phyloP scores from a whole-genome alignment of 2,329 filamentous ascomycete species.

The Aspergillus fumigatiaffinis region DNA sequence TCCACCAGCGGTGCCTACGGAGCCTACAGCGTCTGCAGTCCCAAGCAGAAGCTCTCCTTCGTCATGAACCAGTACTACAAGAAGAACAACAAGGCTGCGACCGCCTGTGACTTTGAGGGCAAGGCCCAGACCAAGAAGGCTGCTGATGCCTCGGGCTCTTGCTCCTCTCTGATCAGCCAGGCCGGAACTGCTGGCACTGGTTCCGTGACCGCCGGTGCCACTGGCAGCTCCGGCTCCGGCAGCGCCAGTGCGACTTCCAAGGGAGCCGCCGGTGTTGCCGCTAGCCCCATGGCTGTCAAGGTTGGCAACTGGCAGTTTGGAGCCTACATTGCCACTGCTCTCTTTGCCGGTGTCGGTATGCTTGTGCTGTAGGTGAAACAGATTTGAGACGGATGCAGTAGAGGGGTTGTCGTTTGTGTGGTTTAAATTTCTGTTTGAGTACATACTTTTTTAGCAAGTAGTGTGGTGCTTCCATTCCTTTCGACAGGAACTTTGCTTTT shows the following conservation, averaged over 20 bases:
- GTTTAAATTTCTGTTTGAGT: not conserved
- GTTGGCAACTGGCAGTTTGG: conserved; percentile 41
- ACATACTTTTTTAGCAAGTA: conserved; percentile 5
- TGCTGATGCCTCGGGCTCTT: conserved; percentile 30
- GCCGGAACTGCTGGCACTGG: conserved; percentile 41
- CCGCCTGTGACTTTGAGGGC: conserved; percentile 45
- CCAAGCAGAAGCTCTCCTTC: conserved; percentile 44
- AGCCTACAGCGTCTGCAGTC: conserved; percentile 47
- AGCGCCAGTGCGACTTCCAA: conserved; percentile 22
- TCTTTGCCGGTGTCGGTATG: conserved; percentile 45
- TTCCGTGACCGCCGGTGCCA: conserved; percentile 34
- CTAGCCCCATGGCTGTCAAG: conserved; percentile 33
- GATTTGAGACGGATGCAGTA: not conserved
- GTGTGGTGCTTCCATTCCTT: conserved; percentile 1
- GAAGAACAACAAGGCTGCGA: conserved; percentile 26
- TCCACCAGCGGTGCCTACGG: conserved; percentile 42
- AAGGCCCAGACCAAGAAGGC: conserved; percentile 35
- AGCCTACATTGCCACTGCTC: conserved; percentile 42
- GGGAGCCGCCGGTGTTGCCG: conserved; percentile 28
- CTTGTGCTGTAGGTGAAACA: conserved; percentile 39
- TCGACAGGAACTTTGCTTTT: not conserved
- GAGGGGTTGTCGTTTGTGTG: not conserved
- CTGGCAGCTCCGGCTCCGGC: conserved; percentile 20
- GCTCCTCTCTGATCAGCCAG: conserved; percentile 33
- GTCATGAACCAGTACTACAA: conserved; percentile 47